phyloP scores from a whole-genome alignment of 1,284 basidiomycete species.

The Fomitopsis schrenkii region DNA sequence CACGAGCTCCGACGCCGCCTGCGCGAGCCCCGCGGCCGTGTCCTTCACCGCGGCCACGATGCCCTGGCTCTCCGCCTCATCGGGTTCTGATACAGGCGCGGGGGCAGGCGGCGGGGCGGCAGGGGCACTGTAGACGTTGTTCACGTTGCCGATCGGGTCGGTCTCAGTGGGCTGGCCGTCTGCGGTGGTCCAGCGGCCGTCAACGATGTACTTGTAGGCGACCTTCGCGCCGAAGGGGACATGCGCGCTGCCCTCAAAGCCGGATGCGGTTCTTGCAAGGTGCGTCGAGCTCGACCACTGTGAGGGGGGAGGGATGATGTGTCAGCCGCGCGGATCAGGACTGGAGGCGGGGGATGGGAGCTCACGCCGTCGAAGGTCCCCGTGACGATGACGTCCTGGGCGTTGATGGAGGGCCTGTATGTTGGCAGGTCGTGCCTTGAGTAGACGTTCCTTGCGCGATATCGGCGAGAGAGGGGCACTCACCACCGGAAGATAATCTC shows the following conservation, averaged over 20 bases:
- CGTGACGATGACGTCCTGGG: conserved; percentile 62
- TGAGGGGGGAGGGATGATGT: conserved; percentile 1
- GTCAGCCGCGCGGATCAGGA: background rate
- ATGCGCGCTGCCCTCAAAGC: conserved; percentile 52
- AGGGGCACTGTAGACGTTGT: conserved; percentile 68
- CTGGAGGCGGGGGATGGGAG: conserved; percentile 7
- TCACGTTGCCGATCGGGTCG: conserved; percentile 62
- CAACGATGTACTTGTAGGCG: conserved; percentile 77
- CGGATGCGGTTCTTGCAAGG: conserved; percentile 46
- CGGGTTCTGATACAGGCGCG: background rate
- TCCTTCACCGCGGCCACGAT: conserved; percentile 19
- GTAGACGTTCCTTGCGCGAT: background rate
- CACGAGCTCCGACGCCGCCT: conserved; percentile 22
- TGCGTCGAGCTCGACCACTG: conserved; percentile 66
- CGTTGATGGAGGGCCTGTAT: conserved; percentile 52
- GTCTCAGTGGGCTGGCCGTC: conserved; percentile 55
- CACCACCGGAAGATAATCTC: conserved; percentile 21
- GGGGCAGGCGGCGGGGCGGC: conserved; percentile 30
- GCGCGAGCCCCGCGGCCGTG: conserved; percentile 22
- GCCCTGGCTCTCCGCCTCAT: background rate
- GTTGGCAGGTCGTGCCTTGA: background rate
- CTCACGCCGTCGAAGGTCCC: conserved; percentile 76
- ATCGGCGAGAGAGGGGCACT: conserved; percentile 1
- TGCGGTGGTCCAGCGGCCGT: conserved; percentile 62
- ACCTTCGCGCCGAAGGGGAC: conserved; percentile 66